Evolutionary conservation across 2,329 filamentous ascomycete genomes (phyloP), one percentile per base, ranked within the genome.

Genomic region (Trichoderma citrinoviride): DNA sequence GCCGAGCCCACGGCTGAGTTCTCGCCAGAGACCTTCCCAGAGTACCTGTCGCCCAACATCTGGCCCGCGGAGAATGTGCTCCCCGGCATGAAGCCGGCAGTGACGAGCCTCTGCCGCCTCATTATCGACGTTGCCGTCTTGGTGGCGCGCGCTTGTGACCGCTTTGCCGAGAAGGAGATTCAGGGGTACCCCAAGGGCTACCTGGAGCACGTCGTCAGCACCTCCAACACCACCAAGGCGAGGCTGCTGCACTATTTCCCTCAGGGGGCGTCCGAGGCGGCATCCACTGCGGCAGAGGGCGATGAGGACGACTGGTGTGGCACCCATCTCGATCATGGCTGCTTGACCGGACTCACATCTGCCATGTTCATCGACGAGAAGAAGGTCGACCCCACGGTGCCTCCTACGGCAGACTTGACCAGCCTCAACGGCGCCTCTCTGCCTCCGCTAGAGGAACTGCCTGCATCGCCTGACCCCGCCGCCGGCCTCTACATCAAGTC

Each of bases 401-500:
- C 75, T 58, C 75, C 75, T 58, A 65, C 58, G 43, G 60, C 61
- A 15, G 56, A 64, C 58, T 64, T 68, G 14, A 61, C 63, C 52
- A 66, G 68, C n/a, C 6, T 67, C 29, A 70, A 66, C 1, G 72
- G 71, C 3, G 72, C 73, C 40, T 73, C 74, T 19, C 74, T 80
- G 2, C 76, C 83, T 1, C 81, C 84, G 0, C 82, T 96, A 0
- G 79, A 83, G 0, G 94, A 97, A 77, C 85, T 97, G 0, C 75
- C 87, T 0, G 74, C 82, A 0, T 93, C 92, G 3, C 94, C 95
- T 0, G 93, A 98, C 73, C 87, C 93, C 4, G 85, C 85, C 14
- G 91, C 94, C 0, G 95, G 95, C 0, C 81, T 99, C n/a, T 98
- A 97, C 80, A 97, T 98, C 78, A 90, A 90, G 75, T 94, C 93